Evolutionary conservation across 768 basidiomycete species (phyloP), one percentile per base, ranked within the genome.

Genomic region (Amanita rimosa): DNA sequence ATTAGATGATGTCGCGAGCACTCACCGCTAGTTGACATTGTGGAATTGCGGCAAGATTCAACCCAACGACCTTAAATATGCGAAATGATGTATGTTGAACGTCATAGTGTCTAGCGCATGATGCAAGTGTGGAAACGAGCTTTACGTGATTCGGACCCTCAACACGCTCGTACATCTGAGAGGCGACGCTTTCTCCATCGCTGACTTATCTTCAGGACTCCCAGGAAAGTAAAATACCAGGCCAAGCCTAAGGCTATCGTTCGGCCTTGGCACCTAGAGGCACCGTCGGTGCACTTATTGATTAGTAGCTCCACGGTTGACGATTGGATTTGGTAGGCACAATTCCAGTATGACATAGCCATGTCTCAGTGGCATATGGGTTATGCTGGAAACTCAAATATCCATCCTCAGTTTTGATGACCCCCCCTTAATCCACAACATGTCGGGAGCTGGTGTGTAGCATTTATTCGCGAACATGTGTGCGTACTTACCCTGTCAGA

Each of bases 271-370:
- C 43, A 4, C n/a, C n/a, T 27, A 6, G n/a, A n/a, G n/a, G n/a
- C n/a, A n/a, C n/a, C n/a, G n/a, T 44, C 44, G 44, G 44, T 34
- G 16, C 27, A 33, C 26, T 11, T 44, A 33, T 29, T 29, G 41
- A 29, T 43, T 48, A 48, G 47, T 9, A 39, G 47, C 47, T 48
- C 47, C 47, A 48, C 47, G 27, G 38, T n/a, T n/a, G n/a, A n/a
- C n/a, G n/a, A n/a, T n/a, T 21, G 19, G 10, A 45, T 45, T 31
- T 26, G 37, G 27, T 38, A 38, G 0, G 16, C 16, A 37, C 37
- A 31, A 2, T 38, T 43, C 17, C 43, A 27, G 29, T 49, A 49
- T 49, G 48, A 49, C 48, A 49, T 49, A 49, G 17, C 17, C 8
- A 48, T 48, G 47, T 48, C 47, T 48, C 47, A 48, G 46, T 26